Evolutionary conservation across 163 green algal species (phyloP), one percentile per base, ranked within the genome.

Genomic region (Chloromonas sp.): DNA sequence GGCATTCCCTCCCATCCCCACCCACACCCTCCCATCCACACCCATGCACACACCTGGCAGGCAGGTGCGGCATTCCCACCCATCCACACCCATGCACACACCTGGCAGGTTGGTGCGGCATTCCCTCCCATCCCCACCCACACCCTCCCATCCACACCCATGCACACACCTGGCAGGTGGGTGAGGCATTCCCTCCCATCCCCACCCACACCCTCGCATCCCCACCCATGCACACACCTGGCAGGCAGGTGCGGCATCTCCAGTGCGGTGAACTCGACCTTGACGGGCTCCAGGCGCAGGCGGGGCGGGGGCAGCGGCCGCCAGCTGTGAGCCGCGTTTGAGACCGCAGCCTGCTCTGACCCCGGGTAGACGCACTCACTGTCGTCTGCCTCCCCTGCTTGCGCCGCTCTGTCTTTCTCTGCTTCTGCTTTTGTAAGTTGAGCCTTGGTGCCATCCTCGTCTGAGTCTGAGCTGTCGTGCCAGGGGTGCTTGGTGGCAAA

Each of bases 171-270:
- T 82, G 2, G 58, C 78, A 14, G 58, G 58, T 36, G 36, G 36
- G 36, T 36, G 36, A 36, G 36, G 36, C 36, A 36, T 36, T 36
- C 36, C 36, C 36, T 36, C 36, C 36, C 36, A 36, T 36, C 36
- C 36, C 36, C 36, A 36, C 36, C 36, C 36, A 36, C 36, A 36
- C 36, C 36, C 36, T 36, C 36, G 36, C 36, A 36, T 36, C 36
- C 36, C 36, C 36, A 36, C 36, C 36, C 14, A 81, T 81, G 76
- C 8, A 5, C 76, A 36, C 8, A 71, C 58, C 92, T 86, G 0
- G 92, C 92, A n/a, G 93, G 93, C 79, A 96, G 85, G 85, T 94
- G 89, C 0, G 84, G 79, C 70, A 89, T 93, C 86, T 94, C 88
- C 80, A 95, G 88, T 83, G 91, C 87, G 1, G 92, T 95, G 88